A percentile compares a stretch with the other conserved stretches of the same genome.
Conservation (phyloP, 1,139 yeast genomes). For the Candida tropicalis region DNA sequence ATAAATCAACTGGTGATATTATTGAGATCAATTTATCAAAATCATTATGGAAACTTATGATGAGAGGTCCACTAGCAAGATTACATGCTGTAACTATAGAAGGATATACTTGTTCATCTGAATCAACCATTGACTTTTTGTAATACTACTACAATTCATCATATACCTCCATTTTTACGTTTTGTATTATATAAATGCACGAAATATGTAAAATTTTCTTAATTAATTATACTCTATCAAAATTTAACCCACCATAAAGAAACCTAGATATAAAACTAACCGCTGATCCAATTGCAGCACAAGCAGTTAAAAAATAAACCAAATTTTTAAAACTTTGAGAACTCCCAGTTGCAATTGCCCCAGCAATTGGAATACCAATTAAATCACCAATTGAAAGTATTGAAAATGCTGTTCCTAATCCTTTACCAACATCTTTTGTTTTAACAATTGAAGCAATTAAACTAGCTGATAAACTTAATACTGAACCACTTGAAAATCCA, state of each 20-base stretch:
- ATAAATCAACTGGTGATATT: conserved; percentile 30
- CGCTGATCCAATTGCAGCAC: conserved; percentile 27
- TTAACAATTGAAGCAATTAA: conserved; percentile 31
- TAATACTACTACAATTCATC: too few relatives aligned
- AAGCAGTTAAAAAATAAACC: conserved; percentile 30
- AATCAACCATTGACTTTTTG: conserved; percentile 8
- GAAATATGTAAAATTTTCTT: too few relatives aligned
- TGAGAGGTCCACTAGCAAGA: conserved; percentile 26
- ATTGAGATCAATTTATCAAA: conserved; percentile 35
- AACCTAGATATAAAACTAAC: conserved; percentile 29
- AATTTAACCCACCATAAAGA: conserved; percentile 27
- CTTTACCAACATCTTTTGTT: conserved; percentile 33
- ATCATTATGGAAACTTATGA: conserved; percentile 38
- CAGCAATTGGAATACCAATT: conserved; percentile 39
- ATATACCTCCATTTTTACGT: too few relatives aligned
- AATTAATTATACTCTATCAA: conserved; percentile 14
- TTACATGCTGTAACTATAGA: conserved; percentile 36
- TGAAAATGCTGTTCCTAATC: conserved; percentile 36
- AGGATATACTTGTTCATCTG: conserved; percentile 24
- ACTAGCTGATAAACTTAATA: conserved; percentile 33
- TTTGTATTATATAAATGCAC: neutral
- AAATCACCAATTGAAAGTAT: conserved; percentile 36
- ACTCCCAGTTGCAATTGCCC: conserved; percentile 32
- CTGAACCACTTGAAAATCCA: conserved; percentile 36
- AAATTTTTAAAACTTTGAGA: conserved; percentile 26